These are phyloP conservation scores for Parasitella parasitica DNA, from an alignment of 371 early-diverging fungal genomes.

Conservation along the genomic window DNA sequence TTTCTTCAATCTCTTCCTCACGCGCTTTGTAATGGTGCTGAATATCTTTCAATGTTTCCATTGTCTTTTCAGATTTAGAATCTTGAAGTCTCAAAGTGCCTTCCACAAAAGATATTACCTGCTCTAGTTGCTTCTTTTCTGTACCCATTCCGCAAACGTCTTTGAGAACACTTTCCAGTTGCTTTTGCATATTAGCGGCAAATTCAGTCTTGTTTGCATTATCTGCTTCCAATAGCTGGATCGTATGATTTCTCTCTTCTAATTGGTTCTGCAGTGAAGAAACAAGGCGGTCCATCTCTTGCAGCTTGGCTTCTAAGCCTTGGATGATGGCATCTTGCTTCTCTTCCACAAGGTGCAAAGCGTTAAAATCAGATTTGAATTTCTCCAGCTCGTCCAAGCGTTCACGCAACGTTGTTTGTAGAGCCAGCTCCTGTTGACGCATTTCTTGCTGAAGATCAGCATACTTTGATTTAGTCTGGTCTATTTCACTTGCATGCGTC, in stretches of 20 bases:
- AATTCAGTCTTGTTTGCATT: constrained; percentile 21
- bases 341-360: constrained; percentile 30
- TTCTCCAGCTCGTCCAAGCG: constrained; percentile 35
- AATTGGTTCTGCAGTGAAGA: constrained; percentile 28
- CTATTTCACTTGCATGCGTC: constrained; percentile 3
- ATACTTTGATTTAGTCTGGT: constrained; percentile 5
- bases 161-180: constrained; percentile 27
- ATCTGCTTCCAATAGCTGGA: constrained; percentile 26
- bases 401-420: constrained; percentile 11
- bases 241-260: constrained; percentile 27
- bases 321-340: constrained; percentile 45
- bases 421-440: constrained; percentile 27
- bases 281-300: constrained; percentile 34
- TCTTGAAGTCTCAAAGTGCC: constrained; percentile 34
- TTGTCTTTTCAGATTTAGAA: constrained; percentile 29
- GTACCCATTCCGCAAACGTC: constrained; percentile 31
- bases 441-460: constrained; percentile 18
- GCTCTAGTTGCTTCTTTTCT: constrained; percentile 36
- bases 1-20: constrained; percentile 35
- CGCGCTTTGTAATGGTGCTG: constrained; percentile 26
- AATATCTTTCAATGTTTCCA: constrained; percentile 32
- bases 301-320: constrained; percentile 34
- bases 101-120: constrained; percentile 35
- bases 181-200: constrained; percentile 20
- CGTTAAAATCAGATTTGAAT: constrained; percentile 27